Evolutionary conservation across 805 yeast genomes (phyloP), one percentile per base, ranked within the genome.

Genomic region (Wickerhamiella azymoides): DNA sequence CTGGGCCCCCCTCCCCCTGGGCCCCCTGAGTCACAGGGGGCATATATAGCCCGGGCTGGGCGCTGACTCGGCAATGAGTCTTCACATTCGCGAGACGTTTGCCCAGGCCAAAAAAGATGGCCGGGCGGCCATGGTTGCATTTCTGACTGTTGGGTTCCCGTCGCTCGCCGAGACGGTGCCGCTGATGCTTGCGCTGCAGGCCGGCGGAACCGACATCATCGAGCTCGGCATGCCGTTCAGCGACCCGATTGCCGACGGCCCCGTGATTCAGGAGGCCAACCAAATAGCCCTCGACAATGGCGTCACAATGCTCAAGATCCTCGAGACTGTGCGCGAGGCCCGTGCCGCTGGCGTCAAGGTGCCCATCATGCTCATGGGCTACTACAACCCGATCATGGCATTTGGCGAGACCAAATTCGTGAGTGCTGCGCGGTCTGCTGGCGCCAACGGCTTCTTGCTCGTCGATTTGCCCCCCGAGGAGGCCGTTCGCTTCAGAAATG

Each of bases 181-280:
- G 7, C 75, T 88, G 51, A 62, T 92, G 62, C 74, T 79, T 61
- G 89, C 92, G 18, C 76, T 92, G 67, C 97, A 92, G 68, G 83
- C 75, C 25, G 96, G 95, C 53, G 99, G 99, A 47, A 93, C 83
- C 33, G 97, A 92, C 60, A 74, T 92, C 50, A 84, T 92, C 54
- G 99, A 92, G 66, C 67, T 92, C 40, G 98, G 99, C 51, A 67
- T 92, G 61, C 99, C 99, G 40, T 92, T 92, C 63, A 80, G 95
- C 18, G 99, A 92, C 62, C 98, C 99, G 33, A 86, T 92, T 62
- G 99, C 97, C 28, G 99, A 92, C 63, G 99, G 99, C 40, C 94
- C 97, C 35, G 84, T 94, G 14, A 92, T 92, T 57, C 98, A 92
- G 67, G 77, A 69, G 28, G 85, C 97, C 33, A 88, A 88, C 66